A percentile compares a stretch with the other conserved stretches of the same genome.
Conservation (phyloP, 2,329 filamentous ascomycete species). For the Talaromyces marneffei region DNA sequence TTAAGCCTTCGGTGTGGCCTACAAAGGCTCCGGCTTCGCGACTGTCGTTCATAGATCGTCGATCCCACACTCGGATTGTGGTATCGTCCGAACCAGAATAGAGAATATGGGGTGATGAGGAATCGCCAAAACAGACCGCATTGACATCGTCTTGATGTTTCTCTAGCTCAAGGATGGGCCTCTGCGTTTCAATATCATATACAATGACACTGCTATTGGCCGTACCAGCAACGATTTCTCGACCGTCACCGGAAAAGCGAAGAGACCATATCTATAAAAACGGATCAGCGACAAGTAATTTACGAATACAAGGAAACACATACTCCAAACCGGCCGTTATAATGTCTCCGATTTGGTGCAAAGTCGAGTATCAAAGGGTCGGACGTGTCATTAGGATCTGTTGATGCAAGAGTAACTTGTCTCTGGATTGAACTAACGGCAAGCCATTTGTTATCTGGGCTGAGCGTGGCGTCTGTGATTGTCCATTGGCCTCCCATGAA, state of each 20-base stretch:
- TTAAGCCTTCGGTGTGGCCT: conserved; percentile 60
- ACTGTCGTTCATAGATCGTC: conserved; percentile 60
- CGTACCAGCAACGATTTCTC: conserved; percentile 85
- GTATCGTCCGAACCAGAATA: conserved; percentile 95
- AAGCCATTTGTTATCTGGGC: conserved; percentile 84
- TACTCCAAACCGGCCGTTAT: conserved; percentile 42
- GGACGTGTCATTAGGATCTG: conserved; percentile 73
- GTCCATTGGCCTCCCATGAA: conserved; percentile 87
- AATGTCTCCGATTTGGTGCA: conserved; percentile 42
- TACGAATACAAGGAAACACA: conserved; percentile 12
- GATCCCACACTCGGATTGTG: conserved; percentile 93
- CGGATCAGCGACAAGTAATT: conserved; percentile 18
- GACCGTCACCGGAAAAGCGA: conserved; percentile 84
- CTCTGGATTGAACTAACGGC: conserved; percentile 87
- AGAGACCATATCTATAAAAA: conserved; percentile 70
- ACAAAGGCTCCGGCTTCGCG: conserved; percentile 60
- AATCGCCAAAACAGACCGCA: conserved; percentile 91
- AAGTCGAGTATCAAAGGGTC: conserved; percentile 79
- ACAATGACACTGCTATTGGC: conserved; percentile 73
- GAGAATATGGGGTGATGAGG: conserved; percentile 80
- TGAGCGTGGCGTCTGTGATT: conserved; percentile 85
- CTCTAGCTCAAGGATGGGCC: conserved; percentile 65
- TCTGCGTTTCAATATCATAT: conserved; percentile 81
- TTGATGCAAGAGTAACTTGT: conserved; percentile 77
- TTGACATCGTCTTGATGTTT: conserved; percentile 90